Conservation (phyloP, 495 filamentous ascomycete species). For the Penicilliopsis zonata region DNA sequence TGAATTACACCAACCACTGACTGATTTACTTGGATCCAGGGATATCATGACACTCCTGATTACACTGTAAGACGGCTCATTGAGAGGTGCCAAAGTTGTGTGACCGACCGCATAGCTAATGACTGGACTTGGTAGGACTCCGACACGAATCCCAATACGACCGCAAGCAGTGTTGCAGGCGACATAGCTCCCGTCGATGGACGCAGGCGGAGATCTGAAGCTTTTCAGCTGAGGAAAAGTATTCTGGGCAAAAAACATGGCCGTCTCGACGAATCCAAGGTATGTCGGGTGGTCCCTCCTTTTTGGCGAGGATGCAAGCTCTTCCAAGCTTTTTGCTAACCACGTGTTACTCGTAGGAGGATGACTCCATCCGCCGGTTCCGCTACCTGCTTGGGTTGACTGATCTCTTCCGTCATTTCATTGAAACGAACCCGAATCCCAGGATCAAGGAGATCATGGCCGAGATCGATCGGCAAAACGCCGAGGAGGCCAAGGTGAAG, state of each 20-base stretch:
- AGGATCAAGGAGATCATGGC: constrained; percentile 82
- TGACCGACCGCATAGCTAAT: constrained; percentile 1
- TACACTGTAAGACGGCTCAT: constrained; percentile 45
- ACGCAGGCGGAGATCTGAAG: constrained; percentile 73
- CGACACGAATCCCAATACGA: constrained; percentile 86
- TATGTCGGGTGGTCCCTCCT: constrained; percentile 23
- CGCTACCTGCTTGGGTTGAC: constrained; percentile 92
- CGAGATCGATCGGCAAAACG: constrained; percentile 88
- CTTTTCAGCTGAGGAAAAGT: constrained; percentile 73
- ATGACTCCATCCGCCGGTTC: constrained; percentile 90
- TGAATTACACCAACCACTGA: no score
- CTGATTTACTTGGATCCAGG: constrained; percentile 25
- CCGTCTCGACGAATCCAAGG: constrained; percentile 79
- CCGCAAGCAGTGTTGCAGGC: constrained; percentile 75
- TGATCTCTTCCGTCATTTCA: constrained; percentile 98
- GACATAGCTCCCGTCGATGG: constrained; percentile 57
- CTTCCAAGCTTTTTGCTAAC: not conserved
- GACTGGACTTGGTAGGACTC: constrained; percentile 45
- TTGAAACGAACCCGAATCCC: constrained; percentile 91
- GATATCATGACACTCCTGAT: constrained; percentile 69
- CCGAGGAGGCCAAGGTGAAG: constrained; percentile 56
- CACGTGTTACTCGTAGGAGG: constrained; percentile 46
- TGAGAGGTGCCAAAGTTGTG: not conserved
- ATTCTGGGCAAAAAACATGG: constrained; percentile 94
- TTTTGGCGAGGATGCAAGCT: not conserved